Evolutionary conservation across 805 yeast species (phyloP).

Genomic region (Candida incommunis): DNA sequence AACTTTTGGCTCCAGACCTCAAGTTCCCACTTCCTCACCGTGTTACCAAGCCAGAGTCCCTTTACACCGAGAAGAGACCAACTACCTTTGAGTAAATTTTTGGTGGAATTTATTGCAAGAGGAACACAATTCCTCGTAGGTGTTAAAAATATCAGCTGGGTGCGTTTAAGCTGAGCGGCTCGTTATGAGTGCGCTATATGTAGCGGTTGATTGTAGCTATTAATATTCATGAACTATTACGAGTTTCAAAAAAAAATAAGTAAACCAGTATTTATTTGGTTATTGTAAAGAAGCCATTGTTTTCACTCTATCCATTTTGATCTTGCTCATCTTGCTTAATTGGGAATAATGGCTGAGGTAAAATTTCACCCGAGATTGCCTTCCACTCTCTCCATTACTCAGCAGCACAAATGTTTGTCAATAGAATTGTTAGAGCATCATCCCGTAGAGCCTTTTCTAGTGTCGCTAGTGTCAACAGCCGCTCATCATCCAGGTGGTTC

Average conservation of each 20-base stretch:
- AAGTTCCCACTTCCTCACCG: constrained; percentile 99
- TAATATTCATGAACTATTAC: background rate
- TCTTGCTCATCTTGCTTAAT: no score
- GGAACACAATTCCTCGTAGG: no score
- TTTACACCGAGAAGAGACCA: constrained; percentile 89
- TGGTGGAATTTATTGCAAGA: background rate
- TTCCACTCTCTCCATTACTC: no score
- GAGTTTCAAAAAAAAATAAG: no score
- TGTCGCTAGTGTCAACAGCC: background rate
- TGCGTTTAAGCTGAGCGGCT: background rate
- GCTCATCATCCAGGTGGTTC: background rate
- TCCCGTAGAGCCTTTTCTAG: background rate
- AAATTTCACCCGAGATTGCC: no score
- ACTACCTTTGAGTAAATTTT: constrained; percentile 79
- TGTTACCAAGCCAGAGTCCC: constrained; percentile 76
- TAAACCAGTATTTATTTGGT: no score
- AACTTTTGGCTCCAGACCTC: constrained; percentile 87
- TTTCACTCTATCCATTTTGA: no score
- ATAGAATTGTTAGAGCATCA: background rate
- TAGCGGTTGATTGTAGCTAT: constrained; percentile 1
- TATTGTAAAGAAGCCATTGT: no score
- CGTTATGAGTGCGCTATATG: background rate
- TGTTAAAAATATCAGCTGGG: no score
- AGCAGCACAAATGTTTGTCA: background rate
- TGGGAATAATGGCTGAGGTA: no score